Conservation (phyloP, 108 stramenopile species). For the Pseudonitzschia multistriata region DNA sequence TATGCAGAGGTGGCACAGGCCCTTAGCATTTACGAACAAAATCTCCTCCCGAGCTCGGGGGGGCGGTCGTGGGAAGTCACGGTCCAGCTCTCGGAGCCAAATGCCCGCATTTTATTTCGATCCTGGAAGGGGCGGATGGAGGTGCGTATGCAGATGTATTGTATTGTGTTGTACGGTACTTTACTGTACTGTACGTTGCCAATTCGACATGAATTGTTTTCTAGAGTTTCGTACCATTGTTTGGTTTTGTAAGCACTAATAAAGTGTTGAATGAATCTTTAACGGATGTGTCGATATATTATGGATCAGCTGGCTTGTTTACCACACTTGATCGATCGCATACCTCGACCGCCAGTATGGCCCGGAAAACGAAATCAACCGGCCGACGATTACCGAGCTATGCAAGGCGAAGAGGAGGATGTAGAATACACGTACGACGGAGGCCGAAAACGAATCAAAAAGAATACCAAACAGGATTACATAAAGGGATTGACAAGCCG, state of each 20-base stretch:
- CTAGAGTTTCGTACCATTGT: not conserved
- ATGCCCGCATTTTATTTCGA: slow-evolving; percentile 32
- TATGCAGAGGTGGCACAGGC: slow-evolving; percentile 61
- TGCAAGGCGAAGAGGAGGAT: slow-evolving; percentile 10
- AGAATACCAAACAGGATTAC: slow-evolving; percentile 20
- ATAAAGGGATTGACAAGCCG: slow-evolving; percentile 25
- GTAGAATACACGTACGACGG: not conserved
- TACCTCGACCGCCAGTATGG: slow-evolving; percentile 41
- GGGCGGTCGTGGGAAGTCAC: slow-evolving; percentile 70
- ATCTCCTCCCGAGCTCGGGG: slow-evolving; percentile 70
- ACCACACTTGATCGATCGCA: slow-evolving; percentile 61
- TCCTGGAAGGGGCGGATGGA: slow-evolving; percentile 39
- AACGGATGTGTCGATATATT: not conserved
- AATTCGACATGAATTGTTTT: not conserved
- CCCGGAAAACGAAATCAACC: slow-evolving; percentile 27
- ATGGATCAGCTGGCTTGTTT: slow-evolving; percentile 45
- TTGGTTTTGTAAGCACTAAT: too few relatives aligned
- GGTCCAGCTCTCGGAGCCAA: slow-evolving; percentile 38
- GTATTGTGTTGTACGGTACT: slow-evolving; percentile 23
- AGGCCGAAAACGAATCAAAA: slow-evolving; percentile 10
- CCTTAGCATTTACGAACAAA: slow-evolving; percentile 51
- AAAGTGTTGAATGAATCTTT: not conserved
- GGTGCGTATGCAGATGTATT: slow-evolving; percentile 7
- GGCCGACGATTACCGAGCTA: slow-evolving; percentile 27
- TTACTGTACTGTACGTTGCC: not conserved